These are phyloP conservation scores for Curvularia lunata DNA, from an alignment of 2,329 filamentous ascomycete genomes.

Conservation along the genomic window DNA sequence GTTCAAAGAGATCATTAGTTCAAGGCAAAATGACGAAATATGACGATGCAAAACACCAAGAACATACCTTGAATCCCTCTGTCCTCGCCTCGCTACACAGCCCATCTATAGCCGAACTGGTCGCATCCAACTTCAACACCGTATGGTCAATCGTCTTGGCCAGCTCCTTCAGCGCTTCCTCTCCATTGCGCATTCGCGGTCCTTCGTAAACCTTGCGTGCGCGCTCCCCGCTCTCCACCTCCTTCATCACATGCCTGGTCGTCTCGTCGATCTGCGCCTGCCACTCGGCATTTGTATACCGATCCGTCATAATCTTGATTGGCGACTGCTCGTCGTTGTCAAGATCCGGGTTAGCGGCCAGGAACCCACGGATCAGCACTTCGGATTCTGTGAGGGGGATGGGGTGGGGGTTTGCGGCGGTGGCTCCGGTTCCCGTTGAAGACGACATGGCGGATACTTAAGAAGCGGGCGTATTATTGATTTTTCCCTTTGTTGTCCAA, in stretches of 20 bases:
- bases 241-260: constrained; percentile 36
- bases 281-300: constrained; percentile 57
- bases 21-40: neutral
- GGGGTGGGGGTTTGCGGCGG: constrained; percentile 26
- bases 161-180: constrained; percentile 37
- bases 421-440: constrained; percentile 7
- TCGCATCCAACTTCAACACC: constrained; percentile 58
- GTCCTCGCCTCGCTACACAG: constrained; percentile 62
- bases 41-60: neutral
- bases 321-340: constrained; percentile 34
- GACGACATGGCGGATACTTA: constrained; percentile 16
- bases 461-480: constrained; percentile 3
- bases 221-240: constrained; percentile 37
- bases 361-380: constrained; percentile 41
- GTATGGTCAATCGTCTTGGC: constrained; percentile 57
- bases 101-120: constrained; percentile 57
- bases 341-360: constrained; percentile 43
- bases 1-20: constrained; percentile 21
- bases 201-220: constrained; percentile 37
- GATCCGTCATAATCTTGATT: constrained; percentile 48
- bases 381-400: constrained; percentile 43
- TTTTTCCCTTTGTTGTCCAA: neutral
- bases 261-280: constrained; percentile 50
- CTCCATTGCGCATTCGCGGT: constrained; percentile 36
- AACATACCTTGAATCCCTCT: constrained; percentile 53